Evolutionary conservation across 192 early-diverging fungal genomes (phyloP).

Genomic region (Gonapodya prolifera): DNA sequence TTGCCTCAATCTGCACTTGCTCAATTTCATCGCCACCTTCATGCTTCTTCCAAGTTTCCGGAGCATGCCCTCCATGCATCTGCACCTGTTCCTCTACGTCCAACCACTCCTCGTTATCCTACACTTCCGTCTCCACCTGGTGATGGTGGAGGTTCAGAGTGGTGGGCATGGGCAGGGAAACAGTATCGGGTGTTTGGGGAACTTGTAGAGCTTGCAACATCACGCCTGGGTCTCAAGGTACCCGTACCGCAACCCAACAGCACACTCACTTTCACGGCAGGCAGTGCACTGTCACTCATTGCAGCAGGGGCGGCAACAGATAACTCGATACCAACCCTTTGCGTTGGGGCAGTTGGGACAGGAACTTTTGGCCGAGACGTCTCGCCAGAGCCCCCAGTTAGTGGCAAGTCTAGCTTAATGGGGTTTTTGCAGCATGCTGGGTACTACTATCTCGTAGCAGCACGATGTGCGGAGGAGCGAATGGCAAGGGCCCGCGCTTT

Average conservation of each 20-base stretch:
- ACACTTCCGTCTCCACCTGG: slow-evolving; percentile 5
- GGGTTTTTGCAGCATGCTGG: slow-evolving; percentile 70
- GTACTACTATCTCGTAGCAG: slow-evolving; percentile 67
- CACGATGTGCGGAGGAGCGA: slow-evolving; percentile 58
- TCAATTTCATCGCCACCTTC: slow-evolving; percentile 58
- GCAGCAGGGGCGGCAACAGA: slow-evolving; percentile 18
- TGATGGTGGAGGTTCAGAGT: slow-evolving; percentile 68
- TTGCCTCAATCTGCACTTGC: slow-evolving; percentile 50
- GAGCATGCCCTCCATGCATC: slow-evolving; percentile 30
- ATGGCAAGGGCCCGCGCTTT: slow-evolving; percentile 38
- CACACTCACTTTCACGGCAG: slow-evolving; percentile 17
- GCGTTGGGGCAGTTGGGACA: slow-evolving; percentile 17
- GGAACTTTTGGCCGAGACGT: slow-evolving; percentile 22
- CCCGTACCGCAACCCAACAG: slow-evolving; percentile 45
- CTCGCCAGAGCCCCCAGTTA: slow-evolving; percentile 43
- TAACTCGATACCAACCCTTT: slow-evolving; percentile 13
- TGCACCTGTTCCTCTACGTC: neutral
- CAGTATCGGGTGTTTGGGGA: slow-evolving; percentile 75
- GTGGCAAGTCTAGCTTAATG: neutral
- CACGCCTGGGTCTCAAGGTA: slow-evolving; percentile 48
- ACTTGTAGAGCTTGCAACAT: slow-evolving; percentile 49
- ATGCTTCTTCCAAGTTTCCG: slow-evolving; percentile 41
- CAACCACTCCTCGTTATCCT: slow-evolving; percentile 10
- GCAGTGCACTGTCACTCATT: slow-evolving; percentile 8
- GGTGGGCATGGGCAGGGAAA: slow-evolving; percentile 72